phyloP scores from a whole-genome alignment of 768 basidiomycete genomes.

The Melanogaster broomeanus region DNA sequence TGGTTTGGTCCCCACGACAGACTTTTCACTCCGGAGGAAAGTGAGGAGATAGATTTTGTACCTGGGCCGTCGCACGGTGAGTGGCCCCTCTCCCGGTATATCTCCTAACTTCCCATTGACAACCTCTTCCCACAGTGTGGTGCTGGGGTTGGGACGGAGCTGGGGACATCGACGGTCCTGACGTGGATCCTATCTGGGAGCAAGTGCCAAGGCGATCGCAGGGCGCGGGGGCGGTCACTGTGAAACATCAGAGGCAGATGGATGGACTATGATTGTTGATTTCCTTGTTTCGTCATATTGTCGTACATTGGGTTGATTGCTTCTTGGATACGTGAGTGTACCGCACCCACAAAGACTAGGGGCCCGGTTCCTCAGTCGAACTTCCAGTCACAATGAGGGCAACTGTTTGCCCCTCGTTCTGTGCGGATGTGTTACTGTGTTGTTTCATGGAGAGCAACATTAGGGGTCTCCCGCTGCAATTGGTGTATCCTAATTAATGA shows the following conservation, averaged over 20 bases:
- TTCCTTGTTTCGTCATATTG: too few relatives aligned
- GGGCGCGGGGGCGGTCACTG: conserved; percentile 55
- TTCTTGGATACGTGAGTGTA: too few relatives aligned
- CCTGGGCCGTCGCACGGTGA: conserved; percentile 85
- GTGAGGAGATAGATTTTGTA: conserved; percentile 70
- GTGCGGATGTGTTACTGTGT: too few relatives aligned
- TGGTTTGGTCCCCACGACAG: conserved; percentile 99
- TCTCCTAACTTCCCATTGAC: neutral
- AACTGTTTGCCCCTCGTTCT: too few relatives aligned
- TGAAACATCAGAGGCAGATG: conserved; percentile 65
- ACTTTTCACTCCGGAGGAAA: conserved; percentile 88
- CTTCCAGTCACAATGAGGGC: too few relatives aligned
- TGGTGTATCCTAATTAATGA: too few relatives aligned
- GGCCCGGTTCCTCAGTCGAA: too few relatives aligned
- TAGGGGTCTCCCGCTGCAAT: too few relatives aligned
- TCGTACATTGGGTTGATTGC: too few relatives aligned
- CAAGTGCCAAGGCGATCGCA: conserved; percentile 68
- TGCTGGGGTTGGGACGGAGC: conserved; percentile 99
- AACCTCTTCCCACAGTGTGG: conserved; percentile 66
- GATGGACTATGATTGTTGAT: conserved; percentile 20
- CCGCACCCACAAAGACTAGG: too few relatives aligned
- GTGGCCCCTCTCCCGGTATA: neutral
- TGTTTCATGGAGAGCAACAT: too few relatives aligned
- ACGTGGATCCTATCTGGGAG: conserved; percentile 99
- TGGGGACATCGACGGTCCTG: conserved; percentile 95